phyloP scores from a whole-genome alignment of 352 stramenopile species.

The Globisporangium cylindrosporum region DNA sequence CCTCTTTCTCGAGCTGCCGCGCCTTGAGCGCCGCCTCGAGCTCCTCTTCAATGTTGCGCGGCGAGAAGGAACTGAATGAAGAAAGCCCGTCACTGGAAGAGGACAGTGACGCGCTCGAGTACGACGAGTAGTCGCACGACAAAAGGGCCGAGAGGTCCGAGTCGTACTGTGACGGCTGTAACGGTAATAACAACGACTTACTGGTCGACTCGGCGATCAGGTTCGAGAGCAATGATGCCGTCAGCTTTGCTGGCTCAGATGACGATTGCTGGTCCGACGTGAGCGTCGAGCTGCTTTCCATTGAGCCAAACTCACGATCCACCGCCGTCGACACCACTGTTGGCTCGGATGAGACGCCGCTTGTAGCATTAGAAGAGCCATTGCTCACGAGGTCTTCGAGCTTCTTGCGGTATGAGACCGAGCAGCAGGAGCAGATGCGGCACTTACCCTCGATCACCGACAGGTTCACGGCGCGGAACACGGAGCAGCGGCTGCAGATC shows the following conservation, averaged over 20 bases:
- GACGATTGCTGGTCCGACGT: not conserved
- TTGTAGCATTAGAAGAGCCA: not conserved
- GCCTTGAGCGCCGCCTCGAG: slow-evolving; percentile 54
- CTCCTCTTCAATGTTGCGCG: slow-evolving; percentile 55
- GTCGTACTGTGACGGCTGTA: slow-evolving; percentile 21
- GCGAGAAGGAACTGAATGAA: slow-evolving; percentile 14
- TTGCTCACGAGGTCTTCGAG: slow-evolving; percentile 12
- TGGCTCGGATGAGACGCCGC: not conserved
- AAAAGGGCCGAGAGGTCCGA: slow-evolving; percentile 39
- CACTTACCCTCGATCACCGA: slow-evolving; percentile 60
- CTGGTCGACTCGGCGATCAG: not conserved
- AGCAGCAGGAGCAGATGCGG: slow-evolving; percentile 72
- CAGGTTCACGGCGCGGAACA: slow-evolving; percentile 64
- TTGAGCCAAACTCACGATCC: not conserved
- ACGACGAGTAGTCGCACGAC: slow-evolving; percentile 31
- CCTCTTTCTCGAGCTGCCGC: slow-evolving; percentile 66
- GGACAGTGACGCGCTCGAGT: slow-evolving; percentile 18
- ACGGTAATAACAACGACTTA: slow-evolving; percentile 7
- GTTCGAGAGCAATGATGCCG: slow-evolving; percentile 6
- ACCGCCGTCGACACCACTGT: not conserved
- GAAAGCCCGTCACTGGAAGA: slow-evolving; percentile 14
- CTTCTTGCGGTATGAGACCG: slow-evolving; percentile 58
- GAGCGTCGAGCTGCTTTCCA: not conserved
- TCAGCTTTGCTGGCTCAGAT: not conserved
- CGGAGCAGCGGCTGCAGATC: slow-evolving; percentile 72